Evolutionary conservation across 176 grass and related monocot species (phyloP).

Genomic region (Lolium perenne): DNA sequence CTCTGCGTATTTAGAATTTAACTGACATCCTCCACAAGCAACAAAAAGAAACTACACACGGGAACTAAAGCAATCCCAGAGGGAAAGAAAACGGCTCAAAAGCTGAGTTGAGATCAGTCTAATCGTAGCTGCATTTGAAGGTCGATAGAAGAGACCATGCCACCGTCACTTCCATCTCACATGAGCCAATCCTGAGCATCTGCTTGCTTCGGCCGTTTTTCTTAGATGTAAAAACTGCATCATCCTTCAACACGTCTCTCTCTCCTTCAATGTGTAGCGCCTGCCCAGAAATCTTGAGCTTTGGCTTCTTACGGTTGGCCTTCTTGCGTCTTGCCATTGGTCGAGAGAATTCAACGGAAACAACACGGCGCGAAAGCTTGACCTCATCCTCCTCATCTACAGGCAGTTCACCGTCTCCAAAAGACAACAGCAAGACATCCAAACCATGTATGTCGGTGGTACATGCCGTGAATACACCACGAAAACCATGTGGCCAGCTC

Average conservation of each 20-base stretch:
- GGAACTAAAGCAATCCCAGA: too few species aligned
- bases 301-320: neutral
- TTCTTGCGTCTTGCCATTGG: neutral
- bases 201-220: neutral
- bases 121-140: neutral
- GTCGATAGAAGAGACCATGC: neutral
- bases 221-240: neutral
- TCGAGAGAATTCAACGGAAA: neutral
- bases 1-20: too few species aligned
- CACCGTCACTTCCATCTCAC: neutral
- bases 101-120: neutral
- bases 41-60: too few species aligned
- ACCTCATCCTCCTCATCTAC: neutral
- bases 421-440: neutral
- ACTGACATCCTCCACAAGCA: too few species aligned
- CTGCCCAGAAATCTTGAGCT: neutral
- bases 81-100: too few species aligned
- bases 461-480: neutral
- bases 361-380: neutral
- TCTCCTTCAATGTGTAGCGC: neutral
- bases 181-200: neutral
- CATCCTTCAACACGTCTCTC: neutral
- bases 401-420: neutral
- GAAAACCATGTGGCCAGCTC: neutral
- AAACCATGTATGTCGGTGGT: neutral